phyloP scores from a whole-genome alignment of 2,329 filamentous ascomycete species.

The Elsinoe batatas region DNA sequence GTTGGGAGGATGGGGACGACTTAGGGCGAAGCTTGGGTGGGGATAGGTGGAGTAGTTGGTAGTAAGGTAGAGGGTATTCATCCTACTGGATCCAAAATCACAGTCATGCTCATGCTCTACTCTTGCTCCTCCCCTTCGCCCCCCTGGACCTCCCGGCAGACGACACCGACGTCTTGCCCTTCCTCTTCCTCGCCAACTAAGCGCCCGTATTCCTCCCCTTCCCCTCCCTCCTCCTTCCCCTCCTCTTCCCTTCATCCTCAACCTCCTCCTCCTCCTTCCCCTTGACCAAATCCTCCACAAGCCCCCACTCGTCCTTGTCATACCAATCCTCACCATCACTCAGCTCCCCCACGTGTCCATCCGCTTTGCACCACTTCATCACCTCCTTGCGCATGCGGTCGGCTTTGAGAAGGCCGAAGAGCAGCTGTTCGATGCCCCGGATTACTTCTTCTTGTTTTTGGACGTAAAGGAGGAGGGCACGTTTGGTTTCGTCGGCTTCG shows the following conservation, averaged over 20 bases:
- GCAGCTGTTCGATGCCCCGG: constrained; percentile 57
- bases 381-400: constrained; percentile 63
- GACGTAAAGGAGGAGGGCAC: constrained; percentile 63
- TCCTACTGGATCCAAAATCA: background rate
- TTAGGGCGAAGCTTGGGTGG: background rate
- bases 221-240: constrained; percentile 38
- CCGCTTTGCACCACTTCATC: constrained; percentile 65
- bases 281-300: constrained; percentile 67
- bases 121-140: too few species aligned
- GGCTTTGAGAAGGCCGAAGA: constrained; percentile 61
- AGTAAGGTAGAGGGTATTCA: background rate
- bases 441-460: constrained; percentile 82
- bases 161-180: background rate
- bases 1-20: constrained; percentile 47
- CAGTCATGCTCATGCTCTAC: too few species aligned
- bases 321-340: constrained; percentile 88
- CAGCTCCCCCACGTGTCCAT: constrained; percentile 68
- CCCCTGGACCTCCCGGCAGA: background rate
- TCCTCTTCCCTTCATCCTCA: constrained; percentile 45
- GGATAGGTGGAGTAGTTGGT: background rate
- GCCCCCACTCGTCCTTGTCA: constrained; percentile 68
- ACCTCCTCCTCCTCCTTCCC: constrained; percentile 81
- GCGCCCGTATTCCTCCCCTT: constrained; percentile 12
- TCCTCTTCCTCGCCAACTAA: background rate
- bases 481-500: constrained; percentile 70